Evolutionary conservation across 768 basidiomycete species (phyloP).

Genomic region (Amanita thiersii): DNA sequence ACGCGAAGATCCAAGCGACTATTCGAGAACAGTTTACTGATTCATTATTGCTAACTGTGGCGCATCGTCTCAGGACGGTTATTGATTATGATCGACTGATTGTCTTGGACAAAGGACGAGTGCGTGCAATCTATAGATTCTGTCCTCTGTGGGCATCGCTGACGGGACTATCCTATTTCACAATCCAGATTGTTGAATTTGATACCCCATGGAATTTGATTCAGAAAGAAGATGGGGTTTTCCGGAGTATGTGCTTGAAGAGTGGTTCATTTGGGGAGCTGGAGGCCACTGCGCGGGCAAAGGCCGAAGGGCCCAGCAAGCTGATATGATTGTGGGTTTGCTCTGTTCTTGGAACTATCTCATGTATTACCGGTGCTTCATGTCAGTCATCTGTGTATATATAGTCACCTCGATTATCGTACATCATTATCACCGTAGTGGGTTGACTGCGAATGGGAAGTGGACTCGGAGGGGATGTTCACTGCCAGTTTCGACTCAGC

Average conservation of each 20-base stretch:
- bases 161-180: not conserved
- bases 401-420: no score
- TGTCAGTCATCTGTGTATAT: no score
- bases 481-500: no score
- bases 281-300: constrained; percentile 47
- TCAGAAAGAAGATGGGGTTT: constrained; percentile 53
- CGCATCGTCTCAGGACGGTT: constrained; percentile 68
- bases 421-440: no score
- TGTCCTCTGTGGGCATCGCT: not conserved
- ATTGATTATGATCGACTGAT: constrained; percentile 78
- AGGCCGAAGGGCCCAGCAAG: constrained; percentile 22
- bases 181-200: constrained; percentile 46
- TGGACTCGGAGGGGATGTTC: no score
- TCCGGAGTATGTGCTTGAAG: constrained; percentile 62
- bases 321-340: no score
- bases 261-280: constrained; percentile 59
- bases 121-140: constrained; percentile 14
- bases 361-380: no score
- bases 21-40: constrained; percentile 81
- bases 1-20: constrained; percentile 83
- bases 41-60: constrained; percentile 69
- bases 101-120: constrained; percentile 67
- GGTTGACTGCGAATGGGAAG: no score
- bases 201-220: constrained; percentile 70
- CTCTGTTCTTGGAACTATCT: no score